Evolutionary conservation across 148 eudicot genomes (phyloP), one percentile per base, ranked within the genome.

Genomic region (Beta vulgaris): DNA sequence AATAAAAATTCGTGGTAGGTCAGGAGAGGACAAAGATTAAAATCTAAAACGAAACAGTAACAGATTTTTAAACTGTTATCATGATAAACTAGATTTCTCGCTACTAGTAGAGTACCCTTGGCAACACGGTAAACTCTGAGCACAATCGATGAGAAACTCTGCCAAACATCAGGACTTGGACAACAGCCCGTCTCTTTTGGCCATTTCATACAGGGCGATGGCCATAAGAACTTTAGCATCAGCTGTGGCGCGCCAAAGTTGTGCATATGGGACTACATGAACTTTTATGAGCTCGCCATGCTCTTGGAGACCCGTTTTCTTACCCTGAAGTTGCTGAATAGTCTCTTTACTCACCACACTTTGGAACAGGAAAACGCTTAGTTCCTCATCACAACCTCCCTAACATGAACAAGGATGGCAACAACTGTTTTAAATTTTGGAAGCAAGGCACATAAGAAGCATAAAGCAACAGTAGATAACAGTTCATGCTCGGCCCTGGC

Each of bases 381-480:
- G 76, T 42, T 89, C 96, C 84, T 95, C 98, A 74, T 92, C 97
- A 73, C 96, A 95, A 1, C 98, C 98, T 39, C 98, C 98, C 98
- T 93, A 57, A 57, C 21, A 72, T 23, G 39, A 54, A 59, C 42
- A 28, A 46, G 42, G 2, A 31, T 4, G n/a, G n/a, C n/a, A n/a
- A 65, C 26, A 3, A 71, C n/a, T 57, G 19, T 5, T 12, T 37
- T 49, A 31, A 23, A 29, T 19, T 44, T 68, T 69, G 7, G 43
- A n/a, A n/a, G 57, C 18, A 26, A 68, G 28, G 49, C 25, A 46
- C 10, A 59, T 37, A 26, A 51, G n/a, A 59, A 35, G 8, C 40
- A 36, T 23, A 55, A 35, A 19, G 19, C 11, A 35, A 11, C 18
- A 1, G 0, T 39, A 7, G 31, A 23, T n/a, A 1, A 37, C 6